These are phyloP conservation scores for Rhizophora apiculata DNA, from an alignment of 345 rosid species.

Conservation along the genomic window DNA sequence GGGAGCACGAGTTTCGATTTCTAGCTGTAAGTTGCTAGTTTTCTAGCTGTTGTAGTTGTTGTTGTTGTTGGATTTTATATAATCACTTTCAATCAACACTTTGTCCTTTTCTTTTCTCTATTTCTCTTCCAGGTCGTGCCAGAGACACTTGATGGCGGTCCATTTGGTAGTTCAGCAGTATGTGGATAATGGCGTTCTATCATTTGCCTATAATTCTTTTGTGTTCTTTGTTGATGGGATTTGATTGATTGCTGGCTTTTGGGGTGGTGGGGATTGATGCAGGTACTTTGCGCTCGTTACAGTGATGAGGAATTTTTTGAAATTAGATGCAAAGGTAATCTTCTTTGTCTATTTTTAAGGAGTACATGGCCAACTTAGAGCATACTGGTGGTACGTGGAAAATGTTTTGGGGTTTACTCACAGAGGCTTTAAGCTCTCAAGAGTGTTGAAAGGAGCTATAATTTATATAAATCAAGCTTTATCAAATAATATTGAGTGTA, in stretches of 20 bases:
- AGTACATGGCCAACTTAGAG: background rate
- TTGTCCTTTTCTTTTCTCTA: background rate
- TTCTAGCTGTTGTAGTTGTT: background rate
- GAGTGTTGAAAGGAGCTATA: too few species aligned
- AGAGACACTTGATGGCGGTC: conserved; percentile 66
- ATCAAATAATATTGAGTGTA: background rate
- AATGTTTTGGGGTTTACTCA: background rate
- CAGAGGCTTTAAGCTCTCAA: background rate
- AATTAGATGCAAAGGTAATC: conserved; percentile 70
- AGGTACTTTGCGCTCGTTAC: conserved; percentile 84
- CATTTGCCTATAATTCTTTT: background rate
- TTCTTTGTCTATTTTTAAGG: background rate
- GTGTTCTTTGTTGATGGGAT: background rate
- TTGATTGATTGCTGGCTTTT: background rate
- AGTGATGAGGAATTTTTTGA: conserved; percentile 75
- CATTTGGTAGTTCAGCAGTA: conserved; percentile 54
- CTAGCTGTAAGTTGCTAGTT: conserved; percentile 64
- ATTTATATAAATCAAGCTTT: too few species aligned
- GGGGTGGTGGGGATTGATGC: conserved; percentile 15
- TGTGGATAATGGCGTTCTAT: conserved; percentile 24
- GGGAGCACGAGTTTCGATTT: conserved; percentile 85
- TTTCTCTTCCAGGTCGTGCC: conserved; percentile 53
- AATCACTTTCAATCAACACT: background rate
- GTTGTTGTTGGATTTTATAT: background rate
- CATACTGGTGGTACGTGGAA: background rate